These are phyloP conservation scores for Pezicula radicicola DNA, from an alignment of 2,329 filamentous ascomycete species.

Conservation along the genomic window DNA sequence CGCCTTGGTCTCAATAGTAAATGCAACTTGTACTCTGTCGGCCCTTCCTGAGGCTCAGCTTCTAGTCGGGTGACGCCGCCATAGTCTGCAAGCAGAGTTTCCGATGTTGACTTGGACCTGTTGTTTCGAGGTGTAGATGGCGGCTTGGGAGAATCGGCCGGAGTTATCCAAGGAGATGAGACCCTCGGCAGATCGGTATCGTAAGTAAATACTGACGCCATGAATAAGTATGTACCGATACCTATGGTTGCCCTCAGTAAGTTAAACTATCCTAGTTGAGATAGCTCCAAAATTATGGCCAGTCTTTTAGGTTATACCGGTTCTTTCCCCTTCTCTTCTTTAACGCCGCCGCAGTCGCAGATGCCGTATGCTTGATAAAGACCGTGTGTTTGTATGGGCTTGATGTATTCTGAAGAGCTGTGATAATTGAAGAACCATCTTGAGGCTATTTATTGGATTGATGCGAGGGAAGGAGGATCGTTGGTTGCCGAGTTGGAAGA, in stretches of 20 bases:
- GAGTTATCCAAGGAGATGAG: constrained; percentile 82
- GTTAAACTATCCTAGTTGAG: not conserved
- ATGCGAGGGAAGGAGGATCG: no score
- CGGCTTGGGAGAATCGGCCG: constrained; percentile 34
- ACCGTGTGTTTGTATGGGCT: constrained; percentile 46
- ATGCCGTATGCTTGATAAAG: constrained; percentile 32
- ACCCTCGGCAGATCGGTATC: constrained; percentile 85
- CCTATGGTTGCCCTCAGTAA: not conserved
- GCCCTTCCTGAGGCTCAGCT: constrained; percentile 89
- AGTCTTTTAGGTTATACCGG: not conserved
- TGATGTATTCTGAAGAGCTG: constrained; percentile 34
- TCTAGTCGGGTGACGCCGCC: constrained; percentile 74
- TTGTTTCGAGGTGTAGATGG: constrained; percentile 19
- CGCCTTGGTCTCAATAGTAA: constrained; percentile 77
- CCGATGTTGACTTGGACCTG: constrained; percentile 11
- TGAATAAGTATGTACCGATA: constrained; percentile 31
- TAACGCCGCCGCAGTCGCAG: constrained; percentile 14
- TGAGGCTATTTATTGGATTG: constrained; percentile 26
- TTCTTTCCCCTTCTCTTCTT: not conserved
- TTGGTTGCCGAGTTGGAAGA: not conserved
- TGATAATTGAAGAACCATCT: constrained; percentile 47
- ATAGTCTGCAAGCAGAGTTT: constrained; percentile 39
- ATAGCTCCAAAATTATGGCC: not conserved
- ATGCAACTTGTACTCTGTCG: constrained; percentile 96
- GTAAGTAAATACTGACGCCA: constrained; percentile 96